Evolutionary conservation across 495 filamentous ascomycete genomes (phyloP), one percentile per base, ranked within the genome.

Genomic region (Xylaria flabelliformis): DNA sequence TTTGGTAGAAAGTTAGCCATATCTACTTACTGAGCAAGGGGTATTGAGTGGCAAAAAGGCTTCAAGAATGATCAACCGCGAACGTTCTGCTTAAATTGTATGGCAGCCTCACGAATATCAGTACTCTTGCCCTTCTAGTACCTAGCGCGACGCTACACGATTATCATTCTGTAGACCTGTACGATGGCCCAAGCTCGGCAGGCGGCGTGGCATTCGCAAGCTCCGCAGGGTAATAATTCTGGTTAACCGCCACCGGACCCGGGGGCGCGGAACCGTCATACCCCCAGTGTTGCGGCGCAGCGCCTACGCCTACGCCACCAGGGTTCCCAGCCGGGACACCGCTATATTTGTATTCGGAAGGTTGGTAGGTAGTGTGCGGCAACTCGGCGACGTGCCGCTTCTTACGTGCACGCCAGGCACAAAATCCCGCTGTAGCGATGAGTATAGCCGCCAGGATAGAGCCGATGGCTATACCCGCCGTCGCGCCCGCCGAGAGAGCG

Each of bases 391-490:
- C 34, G 17, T 1, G 39, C 9, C 13, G 55, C 69, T 41, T 53
- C 32, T 34, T 61, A 21, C 46, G 19, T 1, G n/a, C 1, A 5
- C 59, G 44, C 69, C 58, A 71, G 58, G 51, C 10, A 39, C 44
- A 71, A 24, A 64, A 71, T 13, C 44, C 69, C 17, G 34, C 59
- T 0, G 59, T 32, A 59, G 46, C 69, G 13, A 44, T 0, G 0
- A 64, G 9, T 24, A 71, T 64, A 7, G 26, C 58, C 19, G 15
- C 69, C 1, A 64, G 5, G n/a, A 55, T 15, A 15, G n/a, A 32
- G 17, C 69, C 69, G 6, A 71, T 19, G 46, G 24, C 59, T 34
- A 71, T 64, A 5, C 69, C 56, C 24, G 59, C 59, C 24, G 24
- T 24, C 17, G 44, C 32, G 24, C 44, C 69, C 36, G 69, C 1